A percentile compares a stretch with the other conserved stretches of the same genome.
These are phyloP conservation scores for Lasiodiplodia sp. DNA, from an alignment of 2,329 filamentous ascomycete species.

Conservation along the genomic window DNA sequence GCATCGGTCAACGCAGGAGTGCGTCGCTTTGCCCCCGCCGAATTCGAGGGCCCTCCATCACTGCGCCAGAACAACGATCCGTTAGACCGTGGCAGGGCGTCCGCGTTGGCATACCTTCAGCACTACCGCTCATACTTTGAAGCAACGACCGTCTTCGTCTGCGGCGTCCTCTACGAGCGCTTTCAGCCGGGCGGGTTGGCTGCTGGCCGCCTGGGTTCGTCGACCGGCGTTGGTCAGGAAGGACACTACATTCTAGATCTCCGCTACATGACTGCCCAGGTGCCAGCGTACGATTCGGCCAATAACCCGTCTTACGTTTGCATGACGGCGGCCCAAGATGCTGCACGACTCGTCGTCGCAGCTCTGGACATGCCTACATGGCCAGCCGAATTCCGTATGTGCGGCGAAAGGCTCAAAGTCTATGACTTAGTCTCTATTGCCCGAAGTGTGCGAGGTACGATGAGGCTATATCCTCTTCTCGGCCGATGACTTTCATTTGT, in stretches of 20 bases:
- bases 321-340: constrained; percentile 73
- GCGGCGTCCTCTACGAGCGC: constrained; percentile 78
- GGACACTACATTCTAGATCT: constrained; percentile 74
- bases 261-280: constrained; percentile 63
- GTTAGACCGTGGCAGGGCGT: constrained; percentile 66
- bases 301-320: constrained; percentile 62
- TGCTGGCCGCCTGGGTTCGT: constrained; percentile 65
- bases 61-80: constrained; percentile 64
- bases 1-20: constrained; percentile 72
- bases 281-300: constrained; percentile 62
- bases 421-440: constrained; percentile 65
- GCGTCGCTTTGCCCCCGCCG: constrained; percentile 74
- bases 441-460: constrained; percentile 39
- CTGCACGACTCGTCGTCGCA: constrained; percentile 74
- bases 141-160: constrained; percentile 72
- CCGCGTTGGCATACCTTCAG: constrained; percentile 64
- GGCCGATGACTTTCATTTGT: neutral
- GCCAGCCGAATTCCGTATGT: constrained; percentile 74
- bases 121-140: constrained; percentile 66
- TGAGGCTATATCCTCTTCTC: neutral
- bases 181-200: constrained; percentile 73
- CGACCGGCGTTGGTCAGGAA: constrained; percentile 60
- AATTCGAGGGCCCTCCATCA: constrained; percentile 72
- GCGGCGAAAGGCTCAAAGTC: constrained; percentile 70
- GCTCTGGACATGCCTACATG: constrained; percentile 70